A percentile compares a stretch with the other conserved stretches of the same genome.
Evolutionary conservation across 345 rosid species (phyloP).

Genomic region (Citrus medica): DNA sequence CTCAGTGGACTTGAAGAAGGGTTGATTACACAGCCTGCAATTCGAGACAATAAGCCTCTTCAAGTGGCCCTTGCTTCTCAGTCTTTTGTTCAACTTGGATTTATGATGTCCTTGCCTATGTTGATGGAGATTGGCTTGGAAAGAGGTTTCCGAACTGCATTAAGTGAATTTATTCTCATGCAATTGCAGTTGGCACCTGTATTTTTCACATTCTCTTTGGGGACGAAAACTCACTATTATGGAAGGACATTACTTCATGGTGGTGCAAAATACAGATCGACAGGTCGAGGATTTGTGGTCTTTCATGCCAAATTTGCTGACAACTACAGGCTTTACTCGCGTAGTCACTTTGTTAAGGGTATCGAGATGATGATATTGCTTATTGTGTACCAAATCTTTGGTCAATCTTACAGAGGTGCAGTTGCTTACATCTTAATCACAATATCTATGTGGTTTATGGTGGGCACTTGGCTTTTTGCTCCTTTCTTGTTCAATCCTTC

Average conservation of each 20-base stretch:
- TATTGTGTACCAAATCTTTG: constrained; percentile 79
- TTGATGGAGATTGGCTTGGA: constrained; percentile 98
- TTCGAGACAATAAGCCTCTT: constrained; percentile 90
- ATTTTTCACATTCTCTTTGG: constrained; percentile 97
- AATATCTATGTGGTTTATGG: constrained; percentile 98
- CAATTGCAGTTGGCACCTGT: constrained; percentile 96
- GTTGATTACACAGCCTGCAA: constrained; percentile 59
- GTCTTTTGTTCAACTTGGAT: constrained; percentile 95
- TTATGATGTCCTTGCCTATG: constrained; percentile 97
- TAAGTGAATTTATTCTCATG: constrained; percentile 94
- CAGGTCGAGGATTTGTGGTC: constrained; percentile 98
- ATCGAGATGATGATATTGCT: constrained; percentile 96
- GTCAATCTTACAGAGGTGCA: constrained; percentile 78
- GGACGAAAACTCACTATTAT: constrained; percentile 95
- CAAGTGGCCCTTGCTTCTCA: constrained; percentile 99
- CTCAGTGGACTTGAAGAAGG: constrained; percentile 94
- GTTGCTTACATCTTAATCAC: constrained; percentile 89
- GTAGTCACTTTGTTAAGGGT: constrained; percentile 98
- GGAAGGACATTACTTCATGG: constrained; percentile 98
- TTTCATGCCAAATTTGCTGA: constrained; percentile 99
- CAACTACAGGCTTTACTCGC: constrained; percentile 92
- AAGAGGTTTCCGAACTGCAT: constrained; percentile 92
- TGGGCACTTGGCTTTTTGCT: constrained; percentile 98
- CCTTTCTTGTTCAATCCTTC: constrained; percentile 99
- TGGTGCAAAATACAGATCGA: constrained; percentile 92